phyloP scores from a whole-genome alignment of 768 basidiomycete species.

The Sarcodon aspratus region DNA sequence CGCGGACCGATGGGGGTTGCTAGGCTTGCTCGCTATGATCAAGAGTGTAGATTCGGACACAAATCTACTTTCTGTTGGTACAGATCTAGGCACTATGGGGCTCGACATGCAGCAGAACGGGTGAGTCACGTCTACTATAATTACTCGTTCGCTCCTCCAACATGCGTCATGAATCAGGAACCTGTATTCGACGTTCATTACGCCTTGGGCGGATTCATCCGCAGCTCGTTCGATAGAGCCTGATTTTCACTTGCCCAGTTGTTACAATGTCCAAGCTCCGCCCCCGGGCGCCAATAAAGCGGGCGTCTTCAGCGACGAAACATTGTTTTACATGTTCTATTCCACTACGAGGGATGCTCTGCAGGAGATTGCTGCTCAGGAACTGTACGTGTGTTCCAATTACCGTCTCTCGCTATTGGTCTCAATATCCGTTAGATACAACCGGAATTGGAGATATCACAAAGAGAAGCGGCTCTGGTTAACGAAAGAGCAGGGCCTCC shows the following conservation, averaged over 20 bases:
- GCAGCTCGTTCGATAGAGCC: conserved; percentile 82
- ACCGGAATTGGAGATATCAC: conserved; percentile 95
- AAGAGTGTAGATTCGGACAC: conserved; percentile 80
- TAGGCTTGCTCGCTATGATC: conserved; percentile 79
- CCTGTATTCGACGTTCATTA: conserved; percentile 87
- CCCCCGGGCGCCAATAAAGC: conserved; percentile 76
- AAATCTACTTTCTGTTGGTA: conserved; percentile 75
- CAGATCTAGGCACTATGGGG: conserved; percentile 86
- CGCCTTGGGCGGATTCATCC: conserved; percentile 91
- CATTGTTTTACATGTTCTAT: conserved; percentile 98
- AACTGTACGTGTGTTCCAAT: conserved; percentile 56
- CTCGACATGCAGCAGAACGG: conserved; percentile 79
- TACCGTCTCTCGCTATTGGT: conserved; percentile 1
- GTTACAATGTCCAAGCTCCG: conserved; percentile 87
- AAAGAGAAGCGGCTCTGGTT: conserved; percentile 80
- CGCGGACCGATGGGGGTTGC: conserved; percentile 90
- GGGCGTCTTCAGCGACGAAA: conserved; percentile 86
- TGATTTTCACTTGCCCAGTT: conserved; percentile 80
- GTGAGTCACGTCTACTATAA: conserved; percentile 33
- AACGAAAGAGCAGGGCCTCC: conserved; percentile 79
- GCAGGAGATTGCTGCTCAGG: conserved; percentile 91
- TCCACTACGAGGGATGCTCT: conserved; percentile 83
- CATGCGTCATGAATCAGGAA: conserved; percentile 35
- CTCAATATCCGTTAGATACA: conserved; percentile 44
- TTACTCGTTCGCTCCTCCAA: neutral